Percentiles rank a stretch among this genome's conserved stretches.
Evolutionary conservation across 257 asterid species (phyloP).

Genomic region (Solanum bulbocastanum): DNA sequence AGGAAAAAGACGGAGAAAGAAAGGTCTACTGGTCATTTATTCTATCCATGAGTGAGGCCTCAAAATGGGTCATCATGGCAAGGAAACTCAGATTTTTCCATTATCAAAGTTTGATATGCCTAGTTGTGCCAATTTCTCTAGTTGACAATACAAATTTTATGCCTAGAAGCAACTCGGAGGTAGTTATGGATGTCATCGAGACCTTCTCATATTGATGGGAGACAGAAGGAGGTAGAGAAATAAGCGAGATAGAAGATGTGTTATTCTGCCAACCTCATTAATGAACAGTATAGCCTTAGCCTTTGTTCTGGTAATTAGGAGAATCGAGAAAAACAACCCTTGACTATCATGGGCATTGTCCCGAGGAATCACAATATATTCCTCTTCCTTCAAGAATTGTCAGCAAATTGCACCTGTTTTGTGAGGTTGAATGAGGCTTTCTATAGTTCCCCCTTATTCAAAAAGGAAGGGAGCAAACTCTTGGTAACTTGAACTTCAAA

Average conservation of each 20-base stretch:
- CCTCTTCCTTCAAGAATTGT: not conserved
- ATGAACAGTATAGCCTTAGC: not conserved
- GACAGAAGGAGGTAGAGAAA: not conserved
- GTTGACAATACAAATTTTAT: not conserved
- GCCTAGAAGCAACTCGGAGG: not conserved
- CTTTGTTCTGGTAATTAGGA: not conserved
- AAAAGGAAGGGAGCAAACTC: not conserved
- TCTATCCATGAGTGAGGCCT: not conserved
- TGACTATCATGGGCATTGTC: not conserved
- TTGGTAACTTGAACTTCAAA: not conserved
- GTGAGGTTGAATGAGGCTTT: not conserved
- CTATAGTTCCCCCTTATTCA: not conserved
- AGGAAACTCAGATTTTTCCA: not conserved
- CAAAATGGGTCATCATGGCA: not conserved
- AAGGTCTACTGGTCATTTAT: not conserved
- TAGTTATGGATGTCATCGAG: not conserved
- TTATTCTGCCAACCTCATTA: not conserved
- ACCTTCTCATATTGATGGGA: not conserved
- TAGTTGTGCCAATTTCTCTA: not conserved
- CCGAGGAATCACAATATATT: not conserved
- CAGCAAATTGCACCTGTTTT: not conserved
- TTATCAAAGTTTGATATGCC: not conserved
- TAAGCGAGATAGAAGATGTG: not conserved
- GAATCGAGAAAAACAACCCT: not conserved
- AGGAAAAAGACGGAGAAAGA: not conserved